Evolutionary conservation across 2,329 filamentous ascomycete genomes (phyloP), one percentile per base, ranked within the genome.

Genomic region (Aspergillus sp.): DNA sequence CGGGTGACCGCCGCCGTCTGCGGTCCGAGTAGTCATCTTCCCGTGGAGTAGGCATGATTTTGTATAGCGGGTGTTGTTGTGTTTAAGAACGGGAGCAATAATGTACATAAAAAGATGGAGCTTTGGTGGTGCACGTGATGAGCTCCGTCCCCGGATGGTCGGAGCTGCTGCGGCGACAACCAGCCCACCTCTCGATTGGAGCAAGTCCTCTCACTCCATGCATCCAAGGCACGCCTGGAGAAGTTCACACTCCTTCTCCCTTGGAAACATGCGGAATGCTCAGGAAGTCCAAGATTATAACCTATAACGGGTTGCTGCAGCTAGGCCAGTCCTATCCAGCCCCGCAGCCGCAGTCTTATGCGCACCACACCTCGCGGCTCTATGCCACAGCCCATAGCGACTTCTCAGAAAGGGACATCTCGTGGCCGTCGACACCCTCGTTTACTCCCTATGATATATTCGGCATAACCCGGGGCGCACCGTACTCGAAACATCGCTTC

Each of bases 381-480:
- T 73, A 74, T 66, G 74, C 73, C 40, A 76, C 72, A 15, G 66
- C 71, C 50, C 65, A 73, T 46, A 46, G 48, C 51, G 64, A 66
- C 5, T 55, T 66, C 40, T 62, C 72, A 15, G 70, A 72, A 35
- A 56, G 57, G 57, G 68, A 71, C 17, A 64, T 74, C 23, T 63
- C 68, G 25, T 79, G 78, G 78, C 77, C 80, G 44, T 78, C 77
- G 15, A 75, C 76, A 46, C 62, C 72, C 15, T 67, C 69, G 3
- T 75, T 76, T 53, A 93, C 93, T 0, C 95, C 95, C 1, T 98
- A 99, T 77, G 90, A 98, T 69, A 90, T 99, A 70, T 87, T 98
- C 68, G 81, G 84, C 33, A 78, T 84, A 62, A 76, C 79, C 54
- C 84, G 78, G 65, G 79, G 79, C 57, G 86, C 85, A 14, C 83